Evolutionary conservation across 257 asterid genomes (phyloP).

Genomic region (Solanum raphanifolium): DNA sequence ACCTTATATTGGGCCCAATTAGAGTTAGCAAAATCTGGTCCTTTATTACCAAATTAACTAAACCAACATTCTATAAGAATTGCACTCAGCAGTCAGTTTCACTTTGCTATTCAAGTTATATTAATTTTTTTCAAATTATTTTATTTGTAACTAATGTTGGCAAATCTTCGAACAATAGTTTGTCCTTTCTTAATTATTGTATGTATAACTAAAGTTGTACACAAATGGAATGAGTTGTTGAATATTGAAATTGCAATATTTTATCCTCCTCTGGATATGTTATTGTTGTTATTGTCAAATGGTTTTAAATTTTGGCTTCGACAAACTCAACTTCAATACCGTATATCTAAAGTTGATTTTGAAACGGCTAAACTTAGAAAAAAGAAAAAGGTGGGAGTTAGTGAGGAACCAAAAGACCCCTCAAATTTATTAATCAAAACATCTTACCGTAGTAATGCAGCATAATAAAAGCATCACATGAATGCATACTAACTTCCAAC

Average conservation of each 20-base stretch:
- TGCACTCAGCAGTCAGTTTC: neutral
- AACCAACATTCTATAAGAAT: neutral
- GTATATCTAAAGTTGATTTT: neutral
- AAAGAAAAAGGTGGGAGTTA: neutral
- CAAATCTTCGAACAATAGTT: neutral
- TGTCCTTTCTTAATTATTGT: neutral
- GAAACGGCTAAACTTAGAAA: neutral
- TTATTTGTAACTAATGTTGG: neutral
- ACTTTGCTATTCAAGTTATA: neutral
- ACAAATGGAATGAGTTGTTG: neutral
- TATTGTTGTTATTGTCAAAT: no score
- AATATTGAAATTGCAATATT: neutral
- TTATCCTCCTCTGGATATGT: neutral
- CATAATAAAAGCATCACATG: constrained; percentile 22
- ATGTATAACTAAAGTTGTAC: neutral
- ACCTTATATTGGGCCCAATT: neutral
- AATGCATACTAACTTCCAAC: neutral
- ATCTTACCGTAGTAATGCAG: neutral
- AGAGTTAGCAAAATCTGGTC: neutral
- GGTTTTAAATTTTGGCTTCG: neutral
- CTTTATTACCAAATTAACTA: neutral
- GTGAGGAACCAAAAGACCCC: neutral
- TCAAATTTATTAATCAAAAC: neutral
- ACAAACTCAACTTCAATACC: neutral
- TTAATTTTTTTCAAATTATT: neutral